Conservation (phyloP, 2,329 filamentous ascomycete genomes). For the Phialocephala subalpina region DNA sequence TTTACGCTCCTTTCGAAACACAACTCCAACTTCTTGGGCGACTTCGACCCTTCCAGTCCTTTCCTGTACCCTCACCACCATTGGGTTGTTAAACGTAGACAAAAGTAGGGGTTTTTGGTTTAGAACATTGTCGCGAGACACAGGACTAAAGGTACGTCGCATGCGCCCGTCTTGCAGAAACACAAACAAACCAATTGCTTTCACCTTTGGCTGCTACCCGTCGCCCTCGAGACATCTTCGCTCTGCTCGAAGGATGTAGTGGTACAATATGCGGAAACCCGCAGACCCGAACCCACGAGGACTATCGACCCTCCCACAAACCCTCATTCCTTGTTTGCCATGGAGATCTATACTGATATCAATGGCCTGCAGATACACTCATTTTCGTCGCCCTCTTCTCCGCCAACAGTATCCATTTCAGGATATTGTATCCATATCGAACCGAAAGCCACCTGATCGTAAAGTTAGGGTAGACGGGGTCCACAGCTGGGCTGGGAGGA, state of each 20-base stretch:
- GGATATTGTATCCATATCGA: constrained; percentile 22
- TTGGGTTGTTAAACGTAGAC: constrained; percentile 32
- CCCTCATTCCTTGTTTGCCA: constrained; percentile 30
- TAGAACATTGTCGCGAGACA: constrained; percentile 31
- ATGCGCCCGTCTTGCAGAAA: constrained; percentile 34
- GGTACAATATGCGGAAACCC: constrained; percentile 32
- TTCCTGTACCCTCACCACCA: constrained; percentile 30
- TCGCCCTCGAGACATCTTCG: constrained; percentile 37
- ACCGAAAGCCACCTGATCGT: constrained; percentile 21
- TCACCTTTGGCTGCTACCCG: constrained; percentile 29
- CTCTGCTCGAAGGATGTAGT: constrained; percentile 35
- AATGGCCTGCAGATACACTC: constrained; percentile 34
- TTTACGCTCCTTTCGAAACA: constrained; percentile 11
- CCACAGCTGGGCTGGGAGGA: constrained; percentile 38
- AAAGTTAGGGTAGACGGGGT: constrained; percentile 18
- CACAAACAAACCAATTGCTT: constrained; percentile 35
- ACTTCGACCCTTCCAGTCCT: constrained; percentile 35
- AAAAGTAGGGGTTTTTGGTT: constrained; percentile 24
- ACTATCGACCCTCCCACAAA: constrained; percentile 30
- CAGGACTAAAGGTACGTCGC: constrained; percentile 36
- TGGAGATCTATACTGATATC: constrained; percentile 31
- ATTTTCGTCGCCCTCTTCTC: constrained; percentile 18
- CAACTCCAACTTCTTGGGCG: constrained; percentile 22
- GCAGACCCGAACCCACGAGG: constrained; percentile 37
- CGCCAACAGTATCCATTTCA: constrained; percentile 24